These are phyloP conservation scores for Soucietia sequanensis DNA, from an alignment of 805 yeast genomes.

Conservation along the genomic window DNA sequence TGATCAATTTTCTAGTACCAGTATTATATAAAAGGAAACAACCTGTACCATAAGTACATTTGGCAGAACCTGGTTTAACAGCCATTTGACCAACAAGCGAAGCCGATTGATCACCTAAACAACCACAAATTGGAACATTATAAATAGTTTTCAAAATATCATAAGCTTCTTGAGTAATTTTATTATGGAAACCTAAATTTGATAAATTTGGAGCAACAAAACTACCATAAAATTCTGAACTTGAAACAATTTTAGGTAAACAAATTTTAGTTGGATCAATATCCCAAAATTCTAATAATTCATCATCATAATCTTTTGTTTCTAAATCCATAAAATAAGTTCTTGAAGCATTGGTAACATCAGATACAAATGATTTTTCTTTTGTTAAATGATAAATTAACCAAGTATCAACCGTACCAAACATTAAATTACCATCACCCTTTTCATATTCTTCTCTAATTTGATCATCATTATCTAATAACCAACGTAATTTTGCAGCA, in stretches of 20 bases:
- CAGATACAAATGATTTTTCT: conserved; percentile 71
- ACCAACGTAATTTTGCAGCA: conserved; percentile 87
- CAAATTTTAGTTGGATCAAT: conserved; percentile 64
- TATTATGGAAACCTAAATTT: conserved; percentile 49
- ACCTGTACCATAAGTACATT: conserved; percentile 97
- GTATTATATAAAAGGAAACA: conserved; percentile 88
- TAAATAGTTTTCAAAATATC: conserved; percentile 49
- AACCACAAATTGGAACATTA: conserved; percentile 78
- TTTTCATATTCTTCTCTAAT: conserved; percentile 67
- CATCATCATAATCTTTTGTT: conserved; percentile 71
- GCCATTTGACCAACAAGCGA: conserved; percentile 93
- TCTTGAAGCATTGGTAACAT: conserved; percentile 88
- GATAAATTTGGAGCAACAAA: conserved; percentile 61
- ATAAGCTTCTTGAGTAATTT: conserved; percentile 51
- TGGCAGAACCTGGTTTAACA: conserved; percentile 78
- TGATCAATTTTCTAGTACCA: conserved; percentile 67
- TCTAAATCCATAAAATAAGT: conserved; percentile 86
- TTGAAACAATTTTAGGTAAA: conserved; percentile 76
- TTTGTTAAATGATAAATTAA: conserved; percentile 78
- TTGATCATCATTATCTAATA: conserved; percentile 71
- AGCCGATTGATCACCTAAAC: conserved; percentile 92
- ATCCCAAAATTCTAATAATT: conserved; percentile 74
- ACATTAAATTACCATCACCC: conserved; percentile 73
- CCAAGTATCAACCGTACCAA: conserved; percentile 96
- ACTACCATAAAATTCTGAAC: conserved; percentile 75